These are phyloP conservation scores for Dioszegia crocea DNA, from an alignment of 768 basidiomycete species.

Conservation along the genomic window DNA sequence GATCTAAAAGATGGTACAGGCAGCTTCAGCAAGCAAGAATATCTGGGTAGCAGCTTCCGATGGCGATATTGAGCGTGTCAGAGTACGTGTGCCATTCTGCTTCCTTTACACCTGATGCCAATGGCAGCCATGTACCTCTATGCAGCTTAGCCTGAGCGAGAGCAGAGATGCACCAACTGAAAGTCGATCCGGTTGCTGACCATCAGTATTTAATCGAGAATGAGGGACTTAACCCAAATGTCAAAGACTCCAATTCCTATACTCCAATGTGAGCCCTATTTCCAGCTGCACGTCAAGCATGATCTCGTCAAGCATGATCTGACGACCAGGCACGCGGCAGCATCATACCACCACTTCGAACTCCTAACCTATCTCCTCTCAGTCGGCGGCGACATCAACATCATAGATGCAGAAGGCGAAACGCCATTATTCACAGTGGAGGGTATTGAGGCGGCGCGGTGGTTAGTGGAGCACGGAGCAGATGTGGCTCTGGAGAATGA, in stretches of 20 bases:
- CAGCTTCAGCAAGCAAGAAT: slow-evolving; percentile 53
- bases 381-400: slow-evolving; percentile 80
- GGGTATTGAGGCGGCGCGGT: slow-evolving; percentile 68
- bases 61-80: slow-evolving; percentile 73
- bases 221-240: slow-evolving; percentile 35
- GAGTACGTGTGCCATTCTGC: slow-evolving; percentile 53
- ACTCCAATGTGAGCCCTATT: slow-evolving; percentile 42
- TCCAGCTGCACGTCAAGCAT: neutral
- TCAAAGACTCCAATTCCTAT: slow-evolving; percentile 45
- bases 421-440: slow-evolving; percentile 90
- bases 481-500: slow-evolving; percentile 60
- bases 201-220: slow-evolving; percentile 36
- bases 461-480: slow-evolving; percentile 75
- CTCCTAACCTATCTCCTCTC: slow-evolving; percentile 74
- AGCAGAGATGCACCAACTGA: too few relatives aligned
- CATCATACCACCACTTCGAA: slow-evolving; percentile 78
- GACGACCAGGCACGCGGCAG: slow-evolving; percentile 77
- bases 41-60: slow-evolving; percentile 93
- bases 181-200: neutral
- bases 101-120: too few relatives aligned
- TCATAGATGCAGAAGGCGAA: slow-evolving; percentile 80
- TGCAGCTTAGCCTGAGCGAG: too few relatives aligned
- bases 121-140: too few relatives aligned
- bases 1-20: slow-evolving; percentile 45
- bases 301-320: slow-evolving; percentile 32